Base-by-base conservation (phyloP, 2,329 filamentous ascomycete genomes). In the Penicillium freii region DNA sequence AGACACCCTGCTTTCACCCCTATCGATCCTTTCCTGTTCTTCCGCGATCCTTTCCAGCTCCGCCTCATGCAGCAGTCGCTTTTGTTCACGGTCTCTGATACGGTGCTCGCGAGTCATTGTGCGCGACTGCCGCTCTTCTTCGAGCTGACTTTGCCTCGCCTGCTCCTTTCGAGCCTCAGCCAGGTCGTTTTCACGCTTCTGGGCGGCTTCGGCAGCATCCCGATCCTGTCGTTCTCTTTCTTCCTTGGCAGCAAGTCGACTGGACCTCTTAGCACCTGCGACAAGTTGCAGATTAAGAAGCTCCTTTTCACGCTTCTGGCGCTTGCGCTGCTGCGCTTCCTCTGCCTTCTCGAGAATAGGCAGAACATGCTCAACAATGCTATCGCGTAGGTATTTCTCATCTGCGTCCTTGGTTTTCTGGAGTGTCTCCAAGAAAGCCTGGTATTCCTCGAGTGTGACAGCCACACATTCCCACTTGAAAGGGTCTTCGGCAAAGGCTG, bases 211-310 rank as follows among this genome's bases (percentile, higher is more conserved):
- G 10, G 82, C 85, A 19, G 81, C 82, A 64, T 89, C 84, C 58
- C 91, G 87, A 46, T 93, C 87, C 59, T 88, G 81, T 65, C 85
- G 87, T 68, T 92, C 89, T 62, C 86, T 88, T 70, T 97, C 92
- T 34, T 86, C 79, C 70, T 91, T 95, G 62, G 84, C 84, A 19
- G 93, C 92, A 64, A 99, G 85, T 61, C 94, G 86, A 68, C 91
- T 96, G 0, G 94, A 99, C 61, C 94, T 83, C 77, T 99, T 99
- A 4, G 94, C 93, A 56, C 88, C 90, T n/a, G 91, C 91, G 77
- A 97, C 83, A 71, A 94, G 93, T 66, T 93, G 88, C 63, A 96
- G 75, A 64, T 87, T 91, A 51, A 91, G 80, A 23, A 96, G 75
- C 68, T 97, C 93, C 61, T 87, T 90, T 71, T 95, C 85, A 66